Conservation (phyloP, 768 basidiomycete genomes). For the Leccinum uliginosum region DNA sequence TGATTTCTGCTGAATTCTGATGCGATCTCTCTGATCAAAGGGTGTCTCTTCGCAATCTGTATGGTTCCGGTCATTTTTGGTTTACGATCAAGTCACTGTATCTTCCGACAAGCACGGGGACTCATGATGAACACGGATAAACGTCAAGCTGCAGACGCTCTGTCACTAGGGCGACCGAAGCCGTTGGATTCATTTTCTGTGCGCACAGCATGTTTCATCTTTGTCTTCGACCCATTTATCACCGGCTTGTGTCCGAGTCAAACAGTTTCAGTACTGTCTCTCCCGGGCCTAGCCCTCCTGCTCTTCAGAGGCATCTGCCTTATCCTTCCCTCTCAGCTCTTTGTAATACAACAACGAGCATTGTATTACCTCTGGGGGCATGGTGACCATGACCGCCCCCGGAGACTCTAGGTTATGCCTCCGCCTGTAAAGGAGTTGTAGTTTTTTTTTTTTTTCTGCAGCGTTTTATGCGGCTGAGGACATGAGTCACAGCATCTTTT, state of each 20-base stretch:
- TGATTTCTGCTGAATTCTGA: no score
- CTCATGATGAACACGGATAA: no score
- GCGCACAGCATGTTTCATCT: constrained; percentile 25
- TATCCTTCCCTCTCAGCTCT: no score
- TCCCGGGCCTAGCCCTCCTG: constrained; percentile 39
- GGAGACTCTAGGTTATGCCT: constrained; percentile 21
- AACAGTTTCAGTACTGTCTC: constrained; percentile 38
- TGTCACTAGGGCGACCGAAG: no score
- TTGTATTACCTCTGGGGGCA: no score
- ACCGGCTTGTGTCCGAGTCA: background rate
- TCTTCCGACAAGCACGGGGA: no score
- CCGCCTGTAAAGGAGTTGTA: constrained; percentile 26
- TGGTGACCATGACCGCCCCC: constrained; percentile 29
- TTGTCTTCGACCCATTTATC: background rate
- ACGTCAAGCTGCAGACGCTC: no score
- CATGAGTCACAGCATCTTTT: constrained; percentile 4
- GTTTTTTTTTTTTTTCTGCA: background rate
- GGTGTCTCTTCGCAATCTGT: no score
- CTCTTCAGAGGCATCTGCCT: constrained; percentile 49
- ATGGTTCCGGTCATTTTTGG: no score
- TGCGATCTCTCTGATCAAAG: no score
- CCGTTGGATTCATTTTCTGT: constrained; percentile 56
- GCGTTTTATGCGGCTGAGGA: background rate
- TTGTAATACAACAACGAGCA: no score
- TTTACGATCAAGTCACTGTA: no score